These are phyloP conservation scores for Vigna reflexopilosa DNA, from an alignment of 306 rosid species.

Conservation along the genomic window DNA sequence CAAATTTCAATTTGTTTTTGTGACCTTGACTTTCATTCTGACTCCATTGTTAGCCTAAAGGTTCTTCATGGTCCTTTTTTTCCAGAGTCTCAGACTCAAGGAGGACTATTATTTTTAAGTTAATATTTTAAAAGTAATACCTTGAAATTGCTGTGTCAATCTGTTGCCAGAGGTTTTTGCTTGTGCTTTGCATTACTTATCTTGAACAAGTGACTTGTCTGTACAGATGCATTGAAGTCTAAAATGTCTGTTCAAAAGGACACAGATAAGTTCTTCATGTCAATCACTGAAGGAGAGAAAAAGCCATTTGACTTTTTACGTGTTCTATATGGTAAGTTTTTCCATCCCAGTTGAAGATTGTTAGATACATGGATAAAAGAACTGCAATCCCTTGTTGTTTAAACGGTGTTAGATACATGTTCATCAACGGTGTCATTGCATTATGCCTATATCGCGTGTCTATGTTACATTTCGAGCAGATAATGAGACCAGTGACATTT, in stretches of 20 bases:
- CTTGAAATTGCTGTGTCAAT: neutral
- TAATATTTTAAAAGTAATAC: neutral
- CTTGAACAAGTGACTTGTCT: conserved; percentile 32
- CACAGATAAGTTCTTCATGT: conserved; percentile 47
- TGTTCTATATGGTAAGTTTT: conserved; percentile 51
- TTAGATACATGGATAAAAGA: conserved; percentile 5
- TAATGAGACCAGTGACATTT: neutral
- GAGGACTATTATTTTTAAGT: neutral
- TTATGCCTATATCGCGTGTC: neutral
- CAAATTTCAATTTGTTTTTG: conserved; percentile 29
- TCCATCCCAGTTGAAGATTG: neutral
- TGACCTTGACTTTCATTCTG: conserved; percentile 12
- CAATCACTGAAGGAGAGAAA: conserved; percentile 49
- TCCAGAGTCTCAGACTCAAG: conserved; percentile 12
- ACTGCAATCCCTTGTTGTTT: neutral
- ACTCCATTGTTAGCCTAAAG: neutral
- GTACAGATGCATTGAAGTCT: conserved; percentile 54
- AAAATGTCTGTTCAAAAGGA: conserved; percentile 51
- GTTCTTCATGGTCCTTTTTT: neutral
- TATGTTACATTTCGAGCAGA: neutral
- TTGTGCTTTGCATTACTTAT: conserved; percentile 13
- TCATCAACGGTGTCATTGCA: neutral
- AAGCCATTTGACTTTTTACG: conserved; percentile 54
- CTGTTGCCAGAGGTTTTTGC: conserved; percentile 11
- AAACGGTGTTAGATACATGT: neutral